Evolutionary conservation across 1,139 yeast genomes (phyloP).

Genomic region (Hansenula lynferdii): DNA sequence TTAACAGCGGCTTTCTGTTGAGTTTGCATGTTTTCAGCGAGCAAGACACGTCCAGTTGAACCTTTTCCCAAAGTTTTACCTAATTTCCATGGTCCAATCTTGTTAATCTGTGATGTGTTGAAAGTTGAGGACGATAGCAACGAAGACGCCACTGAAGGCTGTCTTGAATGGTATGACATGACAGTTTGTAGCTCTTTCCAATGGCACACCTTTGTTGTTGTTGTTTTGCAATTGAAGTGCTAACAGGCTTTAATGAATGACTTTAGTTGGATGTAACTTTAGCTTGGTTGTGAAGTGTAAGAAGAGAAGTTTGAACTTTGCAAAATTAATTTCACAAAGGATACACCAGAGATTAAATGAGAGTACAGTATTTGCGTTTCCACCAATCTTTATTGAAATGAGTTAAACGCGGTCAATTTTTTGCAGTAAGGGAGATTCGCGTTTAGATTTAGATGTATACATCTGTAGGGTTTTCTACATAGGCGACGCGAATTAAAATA

Average conservation of each 20-base stretch:
- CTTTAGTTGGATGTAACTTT: conserved; percentile 1
- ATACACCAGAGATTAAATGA: no score
- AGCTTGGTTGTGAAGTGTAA: no score
- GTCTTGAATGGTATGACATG: conserved; percentile 28
- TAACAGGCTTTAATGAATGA: conserved; percentile 3
- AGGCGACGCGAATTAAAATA: no score
- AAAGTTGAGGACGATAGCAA: conserved; percentile 24
- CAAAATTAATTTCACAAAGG: not conserved
- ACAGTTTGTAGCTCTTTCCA: no score
- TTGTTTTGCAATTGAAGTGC: no score
- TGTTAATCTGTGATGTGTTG: conserved; percentile 23
- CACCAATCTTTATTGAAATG: no score
- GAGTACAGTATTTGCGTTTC: no score
- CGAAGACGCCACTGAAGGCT: conserved; percentile 27
- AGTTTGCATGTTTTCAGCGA: conserved; percentile 63
- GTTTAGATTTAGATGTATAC: no score
- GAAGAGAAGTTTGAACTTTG: not conserved
- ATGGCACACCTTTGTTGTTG: no score
- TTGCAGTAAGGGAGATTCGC: no score
- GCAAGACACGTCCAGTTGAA: conserved; percentile 72
- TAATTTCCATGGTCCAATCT: conserved; percentile 74
- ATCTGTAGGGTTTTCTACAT: no score
- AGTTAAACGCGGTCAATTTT: no score
- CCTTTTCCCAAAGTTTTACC: conserved; percentile 81
- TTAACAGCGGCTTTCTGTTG: conserved; percentile 81